phyloP scores from a whole-genome alignment of 2,329 filamentous ascomycete genomes.

The Fusarium azukiicola region DNA sequence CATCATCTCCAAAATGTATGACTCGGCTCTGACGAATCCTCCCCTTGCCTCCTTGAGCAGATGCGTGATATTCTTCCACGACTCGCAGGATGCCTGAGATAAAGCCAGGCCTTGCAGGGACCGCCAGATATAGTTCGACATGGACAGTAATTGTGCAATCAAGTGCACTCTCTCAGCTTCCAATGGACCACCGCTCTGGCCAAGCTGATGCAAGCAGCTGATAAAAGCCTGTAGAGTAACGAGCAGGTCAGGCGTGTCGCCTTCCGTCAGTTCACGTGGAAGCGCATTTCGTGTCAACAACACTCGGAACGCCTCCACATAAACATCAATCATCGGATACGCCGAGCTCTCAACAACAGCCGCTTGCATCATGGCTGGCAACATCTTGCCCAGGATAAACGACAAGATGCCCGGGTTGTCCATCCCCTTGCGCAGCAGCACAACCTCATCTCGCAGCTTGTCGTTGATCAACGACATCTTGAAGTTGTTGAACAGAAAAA shows the following conservation, averaged over 20 bases:
- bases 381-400: constrained; percentile 74
- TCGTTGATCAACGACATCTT: constrained; percentile 74
- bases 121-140: constrained; percentile 59
- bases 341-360: constrained; percentile 59
- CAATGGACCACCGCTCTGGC: constrained; percentile 42
- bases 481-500: constrained; percentile 78
- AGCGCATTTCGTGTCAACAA: constrained; percentile 61
- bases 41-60: constrained; percentile 41
- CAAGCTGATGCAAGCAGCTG: constrained; percentile 54
- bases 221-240: constrained; percentile 58
- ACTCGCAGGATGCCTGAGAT: constrained; percentile 21
- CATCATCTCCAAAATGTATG: constrained; percentile 44
- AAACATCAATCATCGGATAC: constrained; percentile 74
- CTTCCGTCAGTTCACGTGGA: constrained; percentile 62
- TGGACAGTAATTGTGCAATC: constrained; percentile 52
- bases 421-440: constrained; percentile 72
- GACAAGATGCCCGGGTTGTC: constrained; percentile 65
- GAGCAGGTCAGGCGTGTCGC: constrained; percentile 58
- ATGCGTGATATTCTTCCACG: constrained; percentile 47
- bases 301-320: constrained; percentile 66
- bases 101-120: constrained; percentile 50
- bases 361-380: constrained; percentile 73
- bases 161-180: constrained; percentile 54
- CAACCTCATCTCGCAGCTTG: constrained; percentile 69
- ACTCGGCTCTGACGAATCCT: constrained; percentile 45